Evolutionary conservation across 2,329 filamentous ascomycete species (phyloP).

Genomic region (Chrysosporium keratinophilum): DNA sequence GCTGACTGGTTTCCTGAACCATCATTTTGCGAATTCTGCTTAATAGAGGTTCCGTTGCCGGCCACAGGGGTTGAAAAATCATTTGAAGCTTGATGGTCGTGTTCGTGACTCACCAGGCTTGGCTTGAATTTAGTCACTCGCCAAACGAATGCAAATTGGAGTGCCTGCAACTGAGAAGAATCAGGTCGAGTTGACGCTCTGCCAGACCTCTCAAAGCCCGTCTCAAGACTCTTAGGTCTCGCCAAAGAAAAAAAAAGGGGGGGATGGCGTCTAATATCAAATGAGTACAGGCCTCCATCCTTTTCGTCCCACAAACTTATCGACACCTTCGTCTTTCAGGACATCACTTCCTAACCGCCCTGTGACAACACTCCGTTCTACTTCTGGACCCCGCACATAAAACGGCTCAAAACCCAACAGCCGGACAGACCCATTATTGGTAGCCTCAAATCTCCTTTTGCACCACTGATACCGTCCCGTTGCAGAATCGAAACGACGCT

Average conservation of each 20-base stretch:
- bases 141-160: no score
- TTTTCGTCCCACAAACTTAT: constrained; percentile 46
- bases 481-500: constrained; percentile 8
- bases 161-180: no score
- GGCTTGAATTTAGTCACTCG: not conserved
- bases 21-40: no score
- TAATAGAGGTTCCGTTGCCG: no score
- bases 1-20: no score
- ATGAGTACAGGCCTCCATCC: constrained; percentile 44
- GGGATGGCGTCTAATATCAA: not conserved
- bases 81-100: not conserved
- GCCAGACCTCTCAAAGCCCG: not conserved
- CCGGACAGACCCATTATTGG: constrained; percentile 11
- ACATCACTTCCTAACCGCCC: constrained; percentile 51
- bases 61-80: no score
- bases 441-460: constrained; percentile 24
- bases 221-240: not conserved
- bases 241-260: not conserved
- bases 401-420: constrained; percentile 46
- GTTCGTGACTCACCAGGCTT: not conserved
- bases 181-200: no score
- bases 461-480: constrained; percentile 7
- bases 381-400: constrained; percentile 49
- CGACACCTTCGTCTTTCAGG: constrained; percentile 51
- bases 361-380: constrained; percentile 58